Evolutionary conservation across 192 early-diverging fungal species (phyloP).

Genomic region (Coemansia sp.): DNA sequence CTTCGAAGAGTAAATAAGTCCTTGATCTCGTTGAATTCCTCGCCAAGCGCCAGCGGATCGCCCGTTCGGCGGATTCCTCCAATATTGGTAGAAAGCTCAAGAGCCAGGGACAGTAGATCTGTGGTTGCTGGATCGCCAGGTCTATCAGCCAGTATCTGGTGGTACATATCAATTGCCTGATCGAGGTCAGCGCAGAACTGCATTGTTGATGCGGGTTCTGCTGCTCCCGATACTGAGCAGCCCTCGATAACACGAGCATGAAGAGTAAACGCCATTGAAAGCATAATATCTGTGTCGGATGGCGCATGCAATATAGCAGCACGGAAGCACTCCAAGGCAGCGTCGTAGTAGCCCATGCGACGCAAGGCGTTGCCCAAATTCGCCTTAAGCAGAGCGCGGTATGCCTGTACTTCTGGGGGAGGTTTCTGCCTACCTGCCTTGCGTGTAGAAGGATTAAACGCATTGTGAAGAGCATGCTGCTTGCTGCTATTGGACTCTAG

Average conservation of each 20-base stretch:
- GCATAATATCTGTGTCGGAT: conserved; percentile 24
- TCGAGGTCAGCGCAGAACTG: conserved; percentile 18
- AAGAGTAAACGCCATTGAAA: conserved; percentile 32
- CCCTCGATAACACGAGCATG: conserved; percentile 26
- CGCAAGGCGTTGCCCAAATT: conserved; percentile 47
- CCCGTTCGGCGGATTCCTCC: conserved; percentile 2
- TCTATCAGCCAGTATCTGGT: conserved; percentile 28
- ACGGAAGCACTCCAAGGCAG: conserved; percentile 26
- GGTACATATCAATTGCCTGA: conserved; percentile 44
- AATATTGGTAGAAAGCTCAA: conserved; percentile 35
- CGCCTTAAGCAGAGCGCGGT: conserved; percentile 24
- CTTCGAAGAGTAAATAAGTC: conserved; percentile 14
- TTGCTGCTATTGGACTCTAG: conserved; percentile 10
- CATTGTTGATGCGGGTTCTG: background rate
- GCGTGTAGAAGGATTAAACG: conserved; percentile 8
- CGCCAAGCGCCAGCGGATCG: conserved; percentile 6
- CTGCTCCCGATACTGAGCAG: background rate
- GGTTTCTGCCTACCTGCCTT: background rate
- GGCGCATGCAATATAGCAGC: conserved; percentile 23
- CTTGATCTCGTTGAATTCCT: background rate
- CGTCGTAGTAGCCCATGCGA: conserved; percentile 14
- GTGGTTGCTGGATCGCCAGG: conserved; percentile 44
- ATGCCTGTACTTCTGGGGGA: conserved; percentile 29
- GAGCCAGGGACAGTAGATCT: conserved; percentile 39
- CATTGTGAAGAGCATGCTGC: conserved; percentile 24